phyloP scores from a whole-genome alignment of 1,139 yeast genomes.

The Scheffersomyces quercinus region DNA sequence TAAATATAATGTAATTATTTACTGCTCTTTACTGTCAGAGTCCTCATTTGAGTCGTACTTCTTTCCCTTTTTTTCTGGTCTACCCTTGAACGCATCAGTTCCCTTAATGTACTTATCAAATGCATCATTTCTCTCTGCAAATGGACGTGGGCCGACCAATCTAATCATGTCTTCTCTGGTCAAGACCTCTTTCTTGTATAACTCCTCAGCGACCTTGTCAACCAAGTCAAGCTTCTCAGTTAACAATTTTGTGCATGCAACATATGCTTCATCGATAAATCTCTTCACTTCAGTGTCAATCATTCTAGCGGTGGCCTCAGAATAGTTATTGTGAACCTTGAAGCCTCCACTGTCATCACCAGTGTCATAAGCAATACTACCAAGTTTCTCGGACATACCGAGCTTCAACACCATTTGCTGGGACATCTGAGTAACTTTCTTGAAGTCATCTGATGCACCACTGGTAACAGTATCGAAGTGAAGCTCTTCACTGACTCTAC shows the following conservation, averaged over 20 bases:
- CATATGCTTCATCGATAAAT: slow-evolving; percentile 54
- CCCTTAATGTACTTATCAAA: slow-evolving; percentile 73
- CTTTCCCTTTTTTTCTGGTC: slow-evolving; percentile 8
- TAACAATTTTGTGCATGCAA: slow-evolving; percentile 55
- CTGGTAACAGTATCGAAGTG: slow-evolving; percentile 78
- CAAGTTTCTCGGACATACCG: slow-evolving; percentile 75
- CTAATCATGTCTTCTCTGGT: slow-evolving; percentile 82
- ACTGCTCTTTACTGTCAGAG: not conserved
- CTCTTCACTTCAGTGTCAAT: slow-evolving; percentile 70
- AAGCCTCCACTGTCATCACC: slow-evolving; percentile 47
- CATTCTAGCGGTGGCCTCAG: slow-evolving; percentile 65
- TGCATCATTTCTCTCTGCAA: slow-evolving; percentile 76
- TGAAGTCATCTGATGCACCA: slow-evolving; percentile 82
- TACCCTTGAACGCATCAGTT: slow-evolving; percentile 27
- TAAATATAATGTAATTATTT: too few relatives aligned
- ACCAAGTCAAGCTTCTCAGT: slow-evolving; percentile 62
- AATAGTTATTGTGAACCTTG: slow-evolving; percentile 67
- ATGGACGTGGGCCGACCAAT: slow-evolving; percentile 72
- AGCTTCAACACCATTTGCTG: slow-evolving; percentile 73
- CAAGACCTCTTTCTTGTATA: slow-evolving; percentile 66
- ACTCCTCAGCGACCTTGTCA: slow-evolving; percentile 68
- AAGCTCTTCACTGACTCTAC: slow-evolving; percentile 76
- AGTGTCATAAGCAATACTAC: slow-evolving; percentile 53
- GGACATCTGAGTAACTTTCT: slow-evolving; percentile 76
- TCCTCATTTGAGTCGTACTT: not conserved